Percentiles rank a stretch among this genome's conserved stretches.
phyloP scores from a whole-genome alignment of 2,329 filamentous ascomycete species.

The Fusarium longipes region DNA sequence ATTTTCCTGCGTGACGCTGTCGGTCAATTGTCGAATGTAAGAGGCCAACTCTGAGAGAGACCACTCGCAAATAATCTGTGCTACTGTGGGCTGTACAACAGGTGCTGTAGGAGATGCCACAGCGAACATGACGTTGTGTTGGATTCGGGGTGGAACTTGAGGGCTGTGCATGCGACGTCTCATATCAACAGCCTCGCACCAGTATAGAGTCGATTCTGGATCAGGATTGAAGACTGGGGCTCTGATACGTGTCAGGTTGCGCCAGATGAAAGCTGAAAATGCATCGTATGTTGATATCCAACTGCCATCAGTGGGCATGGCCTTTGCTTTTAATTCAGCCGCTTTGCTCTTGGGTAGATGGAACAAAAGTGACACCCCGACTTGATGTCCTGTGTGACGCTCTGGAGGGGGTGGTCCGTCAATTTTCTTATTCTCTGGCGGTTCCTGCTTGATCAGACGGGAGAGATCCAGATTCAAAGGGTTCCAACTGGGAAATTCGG shows the following conservation, averaged over 20 bases:
- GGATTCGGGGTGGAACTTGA: constrained; percentile 48
- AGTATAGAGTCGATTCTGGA: constrained; percentile 45
- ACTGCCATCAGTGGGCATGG: constrained; percentile 48
- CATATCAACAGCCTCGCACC: constrained; percentile 56
- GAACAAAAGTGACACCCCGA: constrained; percentile 51
- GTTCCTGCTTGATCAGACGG: constrained; percentile 47
- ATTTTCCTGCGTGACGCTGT: constrained; percentile 49
- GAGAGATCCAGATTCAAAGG: constrained; percentile 51
- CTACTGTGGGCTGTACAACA: constrained; percentile 46
- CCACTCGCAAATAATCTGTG: constrained; percentile 52
- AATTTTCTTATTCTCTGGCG: constrained; percentile 46
- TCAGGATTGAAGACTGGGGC: constrained; percentile 50
- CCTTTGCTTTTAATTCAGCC: constrained; percentile 53
- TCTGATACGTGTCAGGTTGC: constrained; percentile 51
- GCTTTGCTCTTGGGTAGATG: constrained; percentile 59
- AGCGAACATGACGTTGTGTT: constrained; percentile 51
- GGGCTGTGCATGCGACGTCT: constrained; percentile 49
- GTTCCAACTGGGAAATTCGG: constrained; percentile 51
- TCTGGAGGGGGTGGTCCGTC: constrained; percentile 47
- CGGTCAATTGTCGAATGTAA: constrained; percentile 53
- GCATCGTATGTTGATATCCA: constrained; percentile 62
- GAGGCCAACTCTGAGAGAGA: constrained; percentile 51
- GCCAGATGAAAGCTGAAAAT: constrained; percentile 57
- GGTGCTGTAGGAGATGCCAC: constrained; percentile 44
- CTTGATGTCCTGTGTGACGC: constrained; percentile 47